These are phyloP conservation scores for Clarkia xantiana DNA, from an alignment of 345 rosid genomes.

Conservation along the genomic window DNA sequence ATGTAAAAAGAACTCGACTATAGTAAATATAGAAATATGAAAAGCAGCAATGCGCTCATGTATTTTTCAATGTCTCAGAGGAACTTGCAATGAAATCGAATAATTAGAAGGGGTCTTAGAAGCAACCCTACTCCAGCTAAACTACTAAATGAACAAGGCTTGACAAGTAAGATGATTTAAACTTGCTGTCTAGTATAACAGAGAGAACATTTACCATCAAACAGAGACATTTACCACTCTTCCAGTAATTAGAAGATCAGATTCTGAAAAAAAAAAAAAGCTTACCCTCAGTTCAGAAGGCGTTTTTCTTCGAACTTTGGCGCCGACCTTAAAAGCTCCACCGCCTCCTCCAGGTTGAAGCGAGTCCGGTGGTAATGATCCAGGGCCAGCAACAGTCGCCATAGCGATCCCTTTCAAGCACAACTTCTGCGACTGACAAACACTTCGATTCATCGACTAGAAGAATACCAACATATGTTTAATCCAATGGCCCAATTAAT, in stretches of 20 bases:
- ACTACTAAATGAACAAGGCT: too few relatives aligned
- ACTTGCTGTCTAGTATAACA: too few relatives aligned
- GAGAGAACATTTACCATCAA: too few relatives aligned
- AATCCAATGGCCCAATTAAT: background rate
- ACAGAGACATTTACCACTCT: too few relatives aligned
- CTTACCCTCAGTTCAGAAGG: constrained; percentile 74
- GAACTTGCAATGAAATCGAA: too few relatives aligned
- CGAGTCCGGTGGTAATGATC: constrained; percentile 27
- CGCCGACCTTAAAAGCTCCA: constrained; percentile 22
- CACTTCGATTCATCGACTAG: background rate
- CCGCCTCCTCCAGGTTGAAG: constrained; percentile 21
- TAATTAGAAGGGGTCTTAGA: too few relatives aligned
- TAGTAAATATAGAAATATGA: background rate
- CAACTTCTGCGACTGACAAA: background rate
- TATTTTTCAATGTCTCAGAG: background rate
- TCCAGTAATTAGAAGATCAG: too few relatives aligned
- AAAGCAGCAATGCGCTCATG: background rate
- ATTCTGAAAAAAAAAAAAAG: too few relatives aligned
- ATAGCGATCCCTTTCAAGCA: constrained; percentile 13
- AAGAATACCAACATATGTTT: background rate
- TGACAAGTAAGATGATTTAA: background rate
- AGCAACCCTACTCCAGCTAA: too few relatives aligned
- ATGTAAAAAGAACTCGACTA: background rate
- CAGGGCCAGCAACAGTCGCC: constrained; percentile 58
- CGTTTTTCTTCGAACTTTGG: constrained; percentile 54